Evolutionary conservation across 2,329 filamentous ascomycete genomes (phyloP), one percentile per base, ranked within the genome.

Genomic region (Aschersonia sp.): DNA sequence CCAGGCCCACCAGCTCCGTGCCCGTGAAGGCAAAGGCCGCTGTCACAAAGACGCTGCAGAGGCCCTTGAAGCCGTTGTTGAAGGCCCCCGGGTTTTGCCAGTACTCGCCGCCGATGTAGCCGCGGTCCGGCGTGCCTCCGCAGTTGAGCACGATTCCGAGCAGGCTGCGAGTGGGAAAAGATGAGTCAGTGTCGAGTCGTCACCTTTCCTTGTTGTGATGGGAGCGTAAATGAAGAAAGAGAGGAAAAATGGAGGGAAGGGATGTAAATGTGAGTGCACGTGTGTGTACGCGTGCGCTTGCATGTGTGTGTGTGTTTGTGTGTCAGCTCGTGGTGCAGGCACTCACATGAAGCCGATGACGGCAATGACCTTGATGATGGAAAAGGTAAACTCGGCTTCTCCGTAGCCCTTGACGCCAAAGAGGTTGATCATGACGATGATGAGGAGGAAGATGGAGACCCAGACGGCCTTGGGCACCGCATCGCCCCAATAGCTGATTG

Each of bases 331-430:
- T n/a, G 6, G 35, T 6, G 30, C 6, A 9, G 5, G 30, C 37
- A 66, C 79, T 68, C 65, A 84, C 82, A 94, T 89, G 66, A 94
- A 94, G 46, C 85, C 87, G 53, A 95, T 82, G 6, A 95, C 80
- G 32, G 89, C 87, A 41, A 83, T 71, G 45, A 95, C 79, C 61
- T 95, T 95, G 67, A 95, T 71, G 46, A 89, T 79, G 32, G 86
- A 84, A 59, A 94, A 92, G 48, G 88, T 69, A 55, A 94, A 94
- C 58, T 95, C 88, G 12, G 86, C 87, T 63, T 94, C 88, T 58
- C 87, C 88, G 55, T 94, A 95, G 30, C 84, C 86, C 59, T 84
- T 85, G 52, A 95, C 84, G 45, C 88, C 87, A 57, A 90, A 92
- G 53, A 94, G 64, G 60, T 95, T 95, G 66, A 95, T 94, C 32